These are phyloP conservation scores for Vigna mungo DNA, from an alignment of 306 rosid genomes.

Conservation along the genomic window DNA sequence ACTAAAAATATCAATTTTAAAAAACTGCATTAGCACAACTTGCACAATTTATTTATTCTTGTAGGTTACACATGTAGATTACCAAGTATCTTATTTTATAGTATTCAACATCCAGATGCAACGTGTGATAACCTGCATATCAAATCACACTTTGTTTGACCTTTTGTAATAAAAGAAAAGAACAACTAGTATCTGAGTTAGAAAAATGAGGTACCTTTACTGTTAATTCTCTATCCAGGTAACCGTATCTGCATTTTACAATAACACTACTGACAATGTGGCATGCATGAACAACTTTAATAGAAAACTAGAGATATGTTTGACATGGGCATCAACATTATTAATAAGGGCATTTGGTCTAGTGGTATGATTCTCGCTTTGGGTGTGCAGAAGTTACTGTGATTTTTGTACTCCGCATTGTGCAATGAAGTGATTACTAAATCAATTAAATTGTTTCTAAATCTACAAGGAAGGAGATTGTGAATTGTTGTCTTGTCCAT, in stretches of 20 bases:
- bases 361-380: conserved; percentile 65
- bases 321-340: neutral
- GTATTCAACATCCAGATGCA: neutral
- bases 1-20: conserved; percentile 22
- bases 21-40: neutral
- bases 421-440: neutral
- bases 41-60: conserved; percentile 18
- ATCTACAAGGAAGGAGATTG: neutral
- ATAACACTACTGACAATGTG: conserved; percentile 1
- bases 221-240: conserved; percentile 7
- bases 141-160: conserved; percentile 24
- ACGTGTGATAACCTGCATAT: neutral
- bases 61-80: neutral
- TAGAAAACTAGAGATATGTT: neutral
- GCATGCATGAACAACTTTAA: neutral
- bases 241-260: neutral
- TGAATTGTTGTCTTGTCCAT: neutral
- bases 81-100: conserved; percentile 11
- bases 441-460: neutral
- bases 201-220: conserved; percentile 4
- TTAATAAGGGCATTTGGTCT: conserved; percentile 57
- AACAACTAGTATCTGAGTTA: conserved; percentile 7
- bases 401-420: neutral
- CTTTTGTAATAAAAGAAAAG: conserved; percentile 25
- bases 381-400: conserved; percentile 43